Conservation (phyloP, 106 monocot genomes). For the Triglochin maritima region DNA sequence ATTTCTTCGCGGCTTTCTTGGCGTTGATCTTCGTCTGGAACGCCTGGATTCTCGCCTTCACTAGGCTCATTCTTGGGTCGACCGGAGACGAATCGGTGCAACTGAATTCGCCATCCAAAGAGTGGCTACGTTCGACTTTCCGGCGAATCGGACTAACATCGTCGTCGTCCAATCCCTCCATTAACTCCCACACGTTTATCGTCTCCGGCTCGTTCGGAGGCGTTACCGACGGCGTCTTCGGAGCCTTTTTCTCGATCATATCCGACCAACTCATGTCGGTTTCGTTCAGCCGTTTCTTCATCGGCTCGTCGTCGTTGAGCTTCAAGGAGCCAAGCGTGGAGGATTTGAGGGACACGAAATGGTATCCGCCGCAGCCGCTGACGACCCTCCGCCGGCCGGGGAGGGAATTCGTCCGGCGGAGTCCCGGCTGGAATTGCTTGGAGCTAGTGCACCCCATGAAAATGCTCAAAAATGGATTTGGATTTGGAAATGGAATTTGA, state of each 20-base stretch:
- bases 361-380: slow-evolving; percentile 4
- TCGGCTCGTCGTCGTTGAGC: slow-evolving; percentile 16
- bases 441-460: slow-evolving; percentile 76
- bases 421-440: slow-evolving; percentile 28
- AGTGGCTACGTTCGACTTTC: neutral
- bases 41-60: slow-evolving; percentile 26
- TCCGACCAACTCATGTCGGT: slow-evolving; percentile 8
- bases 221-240: slow-evolving; percentile 9
- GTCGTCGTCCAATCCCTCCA: slow-evolving; percentile 12
- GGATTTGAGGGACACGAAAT: slow-evolving; percentile 48
- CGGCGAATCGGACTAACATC: slow-evolving; percentile 5
- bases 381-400: slow-evolving; percentile 16
- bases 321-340: slow-evolving; percentile 52
- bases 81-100: neutral
- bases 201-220: slow-evolving; percentile 6
- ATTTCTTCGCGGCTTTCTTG: slow-evolving; percentile 4
- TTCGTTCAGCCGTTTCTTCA: slow-evolving; percentile 30
- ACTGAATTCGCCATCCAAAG: neutral
- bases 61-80: neutral
- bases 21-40: slow-evolving; percentile 67
- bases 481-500: neutral
- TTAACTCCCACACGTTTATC: slow-evolving; percentile 15
- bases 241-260: slow-evolving; percentile 14
- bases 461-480: neutral
- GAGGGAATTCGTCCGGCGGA: slow-evolving; percentile 28